Conservation (phyloP, 495 filamentous ascomycete species). For the Trichoderma reesei region DNA sequence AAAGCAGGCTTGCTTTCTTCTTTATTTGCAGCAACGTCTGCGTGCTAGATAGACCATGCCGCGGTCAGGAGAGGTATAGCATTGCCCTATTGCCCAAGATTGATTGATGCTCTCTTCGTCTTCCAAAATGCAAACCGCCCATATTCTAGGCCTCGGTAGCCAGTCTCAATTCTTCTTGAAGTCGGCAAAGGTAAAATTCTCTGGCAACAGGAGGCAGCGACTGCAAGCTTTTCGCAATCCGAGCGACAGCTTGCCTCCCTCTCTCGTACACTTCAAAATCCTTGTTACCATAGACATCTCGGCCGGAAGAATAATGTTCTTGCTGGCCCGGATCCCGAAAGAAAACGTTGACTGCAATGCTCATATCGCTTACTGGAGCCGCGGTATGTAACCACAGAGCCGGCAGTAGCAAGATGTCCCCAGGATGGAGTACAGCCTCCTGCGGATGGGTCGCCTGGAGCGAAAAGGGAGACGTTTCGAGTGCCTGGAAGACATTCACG, state of each 20-base stretch:
- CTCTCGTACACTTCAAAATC: slow-evolving; percentile 81
- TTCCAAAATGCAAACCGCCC: background rate
- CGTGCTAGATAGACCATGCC: background rate
- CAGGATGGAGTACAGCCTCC: slow-evolving; percentile 52
- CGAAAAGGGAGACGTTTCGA: slow-evolving; percentile 22
- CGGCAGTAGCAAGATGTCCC: slow-evolving; percentile 73
- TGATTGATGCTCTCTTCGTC: background rate
- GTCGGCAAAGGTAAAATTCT: slow-evolving; percentile 64
- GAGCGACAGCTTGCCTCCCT: slow-evolving; percentile 59
- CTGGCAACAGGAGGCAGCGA: slow-evolving; percentile 55
- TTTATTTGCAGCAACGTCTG: background rate
- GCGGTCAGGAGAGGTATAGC: background rate
- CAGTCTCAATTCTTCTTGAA: slow-evolving; percentile 57
- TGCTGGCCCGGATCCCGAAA: slow-evolving; percentile 53
- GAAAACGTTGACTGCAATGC: slow-evolving; percentile 77
- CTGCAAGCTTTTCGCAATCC: slow-evolving; percentile 57
- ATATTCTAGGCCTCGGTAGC: background rate
- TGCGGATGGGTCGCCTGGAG: slow-evolving; percentile 49
- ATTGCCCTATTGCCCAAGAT: background rate
- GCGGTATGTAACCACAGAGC: slow-evolving; percentile 80
- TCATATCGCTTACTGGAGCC: slow-evolving; percentile 49
- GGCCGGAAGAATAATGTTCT: slow-evolving; percentile 59
- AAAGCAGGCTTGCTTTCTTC: background rate
- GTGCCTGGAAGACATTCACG: slow-evolving; percentile 51
- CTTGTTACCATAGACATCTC: slow-evolving; percentile 81